Percentiles rank a stretch among this genome's conserved stretches.
phyloP scores from a whole-genome alignment of 1,284 basidiomycete genomes.

The Cystobasidiaceae sp. region DNA sequence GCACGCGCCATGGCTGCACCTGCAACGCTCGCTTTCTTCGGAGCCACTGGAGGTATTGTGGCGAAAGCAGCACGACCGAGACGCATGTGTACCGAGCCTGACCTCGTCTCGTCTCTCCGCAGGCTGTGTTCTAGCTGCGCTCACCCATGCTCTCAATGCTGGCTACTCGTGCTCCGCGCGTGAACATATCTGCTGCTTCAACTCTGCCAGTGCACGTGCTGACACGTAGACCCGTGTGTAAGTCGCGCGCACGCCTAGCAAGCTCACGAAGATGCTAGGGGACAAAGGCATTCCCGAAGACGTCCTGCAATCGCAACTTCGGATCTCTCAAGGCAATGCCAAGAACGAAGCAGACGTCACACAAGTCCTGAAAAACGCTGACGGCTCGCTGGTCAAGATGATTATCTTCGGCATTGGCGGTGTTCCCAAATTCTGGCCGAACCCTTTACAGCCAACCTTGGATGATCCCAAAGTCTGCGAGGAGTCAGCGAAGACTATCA shows the following conservation, averaged over 20 bases:
- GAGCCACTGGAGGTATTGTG: conserved; percentile 1
- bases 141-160: neutral
- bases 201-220: neutral
- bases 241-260: neutral
- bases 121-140: neutral
- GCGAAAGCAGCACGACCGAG: too few species aligned
- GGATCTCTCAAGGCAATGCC: neutral
- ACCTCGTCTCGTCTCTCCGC: too few species aligned
- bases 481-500: neutral
- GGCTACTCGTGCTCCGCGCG: neutral
- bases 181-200: neutral
- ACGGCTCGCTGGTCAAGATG: neutral
- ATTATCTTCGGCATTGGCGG: neutral
- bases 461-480: neutral
- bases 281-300: neutral
- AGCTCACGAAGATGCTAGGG: neutral
- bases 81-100: too few species aligned
- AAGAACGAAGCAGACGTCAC: neutral
- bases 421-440: neutral
- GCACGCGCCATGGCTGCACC: too few species aligned
- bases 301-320: neutral
- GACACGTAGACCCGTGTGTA: neutral
- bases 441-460: neutral
- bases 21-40: conserved; percentile 6
- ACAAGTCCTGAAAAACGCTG: neutral